These are phyloP conservation scores for Brassica rapa DNA, from an alignment of 345 rosid species.

Conservation along the genomic window DNA sequence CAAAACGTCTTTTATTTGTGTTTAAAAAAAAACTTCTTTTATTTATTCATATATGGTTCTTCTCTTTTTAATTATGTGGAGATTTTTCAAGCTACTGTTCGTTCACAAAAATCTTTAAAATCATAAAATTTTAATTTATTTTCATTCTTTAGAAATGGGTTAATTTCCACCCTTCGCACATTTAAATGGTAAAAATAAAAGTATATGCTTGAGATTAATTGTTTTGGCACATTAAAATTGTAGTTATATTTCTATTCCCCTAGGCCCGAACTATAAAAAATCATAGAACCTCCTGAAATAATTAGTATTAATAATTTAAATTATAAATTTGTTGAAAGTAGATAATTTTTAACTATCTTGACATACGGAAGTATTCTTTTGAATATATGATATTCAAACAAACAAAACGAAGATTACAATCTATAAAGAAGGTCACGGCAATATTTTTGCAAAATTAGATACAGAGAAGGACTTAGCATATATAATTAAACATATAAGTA, in stretches of 20 bases:
- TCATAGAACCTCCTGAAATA: background rate
- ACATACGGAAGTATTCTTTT: background rate
- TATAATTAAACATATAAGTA: background rate
- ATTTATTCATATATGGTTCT: background rate
- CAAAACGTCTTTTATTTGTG: background rate
- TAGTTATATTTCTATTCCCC: background rate
- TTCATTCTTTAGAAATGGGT: background rate
- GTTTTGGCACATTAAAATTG: background rate
- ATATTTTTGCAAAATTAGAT: background rate
- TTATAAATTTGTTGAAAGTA: background rate
- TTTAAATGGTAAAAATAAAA: background rate
- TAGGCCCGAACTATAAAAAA: background rate
- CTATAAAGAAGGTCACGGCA: background rate
- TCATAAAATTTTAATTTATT: background rate
- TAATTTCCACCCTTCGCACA: background rate
- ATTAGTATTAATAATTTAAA: background rate
- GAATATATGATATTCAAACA: background rate
- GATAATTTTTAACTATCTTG: background rate
- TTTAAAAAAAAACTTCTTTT: background rate
- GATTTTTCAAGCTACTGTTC: background rate
- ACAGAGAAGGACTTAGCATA: background rate
- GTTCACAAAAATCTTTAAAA: background rate
- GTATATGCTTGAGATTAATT: background rate
- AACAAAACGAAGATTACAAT: background rate
- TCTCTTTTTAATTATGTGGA: background rate